Base-by-base conservation (phyloP, 1,284 basidiomycete genomes). In the Tetrapyrgos nigripes region DNA sequence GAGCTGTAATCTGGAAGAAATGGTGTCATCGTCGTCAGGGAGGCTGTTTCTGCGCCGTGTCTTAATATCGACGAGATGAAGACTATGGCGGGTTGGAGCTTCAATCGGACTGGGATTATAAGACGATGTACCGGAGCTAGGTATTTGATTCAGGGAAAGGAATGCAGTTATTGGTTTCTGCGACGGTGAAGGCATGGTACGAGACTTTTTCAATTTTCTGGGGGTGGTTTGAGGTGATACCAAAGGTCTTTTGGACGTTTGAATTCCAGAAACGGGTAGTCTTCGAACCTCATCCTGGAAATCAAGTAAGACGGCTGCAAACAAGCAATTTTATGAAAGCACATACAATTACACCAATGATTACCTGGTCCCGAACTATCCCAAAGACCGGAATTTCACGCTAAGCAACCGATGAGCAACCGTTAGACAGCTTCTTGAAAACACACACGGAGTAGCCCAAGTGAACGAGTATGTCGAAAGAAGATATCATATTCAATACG, bases 371-470 rank as follows among this genome's bases (percentile, higher is more conserved):
- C 27, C 87, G 78, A 0, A 89, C 70, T 47, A 91, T 77, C 1
- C 88, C 88, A 58, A 91, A 88, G 0, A 93, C 87, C 2, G 87
- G 88, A 53, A 93, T 79, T 71, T 93, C 91, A 23, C 91, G 83
- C 88, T 89, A 59, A 19, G n/a, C 6, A 28, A 23, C n/a, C 9
- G 52, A 5, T n/a, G 27, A 37, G 33, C 21, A 56, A 26, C 43
- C 1, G 58, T 24, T 27, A 31, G 31, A 21, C 19, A 11, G 17
- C 26, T 1, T 19, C 51, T 43, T 26, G 23, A 51, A n/a, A 29
- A n/a, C 28, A 49, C 62, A 53, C 60, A 80, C 81, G 60, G 85
- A 83, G 63, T 84, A 84, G 51, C 86, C 84, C 24, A 37, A 19
- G 13, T 19, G 21, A 5, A 60, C 11, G 10, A 62, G 33, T 17